Conservation (phyloP, 495 filamentous ascomycete species). For the Margaritispora aquatica region DNA sequence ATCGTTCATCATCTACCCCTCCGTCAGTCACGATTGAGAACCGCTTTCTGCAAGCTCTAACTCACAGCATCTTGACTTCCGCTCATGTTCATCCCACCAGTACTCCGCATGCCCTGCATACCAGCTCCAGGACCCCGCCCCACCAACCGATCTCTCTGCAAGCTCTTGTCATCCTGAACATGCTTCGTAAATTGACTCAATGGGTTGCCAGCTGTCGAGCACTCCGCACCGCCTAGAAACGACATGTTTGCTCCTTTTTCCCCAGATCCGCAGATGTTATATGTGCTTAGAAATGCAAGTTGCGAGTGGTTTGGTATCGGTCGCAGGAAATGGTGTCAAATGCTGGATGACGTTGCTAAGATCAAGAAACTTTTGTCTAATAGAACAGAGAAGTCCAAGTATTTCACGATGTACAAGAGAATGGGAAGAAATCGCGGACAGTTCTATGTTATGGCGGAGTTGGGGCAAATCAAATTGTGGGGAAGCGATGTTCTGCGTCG, state of each 20-base stretch:
- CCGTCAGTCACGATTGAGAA: background rate
- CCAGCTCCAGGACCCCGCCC: slow-evolving; percentile 54
- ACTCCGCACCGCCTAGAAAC: slow-evolving; percentile 91
- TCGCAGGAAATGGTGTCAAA: background rate
- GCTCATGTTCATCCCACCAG: slow-evolving; percentile 39
- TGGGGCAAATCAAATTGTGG: slow-evolving; percentile 7
- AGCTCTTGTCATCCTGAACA: slow-evolving; percentile 86
- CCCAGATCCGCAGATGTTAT: background rate
- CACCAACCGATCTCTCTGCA: slow-evolving; percentile 82
- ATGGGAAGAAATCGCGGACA: background rate
- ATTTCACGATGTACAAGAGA: background rate
- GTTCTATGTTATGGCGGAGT: background rate
- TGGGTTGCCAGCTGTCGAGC: slow-evolving; percentile 93
- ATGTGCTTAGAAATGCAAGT: background rate
- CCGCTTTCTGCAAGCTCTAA: background rate
- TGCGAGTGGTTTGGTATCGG: no score
- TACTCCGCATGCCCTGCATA: slow-evolving; percentile 60
- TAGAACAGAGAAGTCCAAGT: background rate
- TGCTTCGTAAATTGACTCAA: slow-evolving; percentile 95
- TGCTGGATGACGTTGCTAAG: background rate
- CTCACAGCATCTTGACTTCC: slow-evolving; percentile 56
- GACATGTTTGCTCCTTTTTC: slow-evolving; percentile 57
- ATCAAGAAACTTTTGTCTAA: background rate
- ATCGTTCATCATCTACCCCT: slow-evolving; percentile 89
- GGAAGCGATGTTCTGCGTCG: slow-evolving; percentile 11